Conservation (phyloP, 2,329 filamentous ascomycete genomes). For the Scytalidium sp. region DNA sequence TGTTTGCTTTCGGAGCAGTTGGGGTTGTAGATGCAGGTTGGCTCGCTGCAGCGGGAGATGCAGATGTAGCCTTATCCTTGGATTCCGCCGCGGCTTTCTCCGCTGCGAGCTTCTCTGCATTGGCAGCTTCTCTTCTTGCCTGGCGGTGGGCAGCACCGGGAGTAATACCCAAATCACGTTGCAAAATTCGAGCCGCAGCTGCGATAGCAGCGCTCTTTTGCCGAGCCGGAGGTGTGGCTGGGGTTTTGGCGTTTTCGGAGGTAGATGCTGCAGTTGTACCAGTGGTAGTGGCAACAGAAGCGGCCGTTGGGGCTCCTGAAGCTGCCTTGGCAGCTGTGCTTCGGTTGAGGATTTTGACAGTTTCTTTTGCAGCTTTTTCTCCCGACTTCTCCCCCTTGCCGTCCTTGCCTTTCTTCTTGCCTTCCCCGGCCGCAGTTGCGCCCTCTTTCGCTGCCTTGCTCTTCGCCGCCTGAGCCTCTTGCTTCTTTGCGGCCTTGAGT, state of each 20-base stretch:
- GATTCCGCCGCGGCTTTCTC: slow-evolving; percentile 14
- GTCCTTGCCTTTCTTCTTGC: slow-evolving; percentile 58
- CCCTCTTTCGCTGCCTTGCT: slow-evolving; percentile 54
- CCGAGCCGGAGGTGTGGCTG: slow-evolving; percentile 36
- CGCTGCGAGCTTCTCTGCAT: slow-evolving; percentile 23
- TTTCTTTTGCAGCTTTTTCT: slow-evolving; percentile 61
- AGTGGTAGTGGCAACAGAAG: slow-evolving; percentile 32
- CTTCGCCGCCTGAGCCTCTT: slow-evolving; percentile 41
- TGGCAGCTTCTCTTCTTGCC: slow-evolving; percentile 49
- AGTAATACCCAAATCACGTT: slow-evolving; percentile 63
- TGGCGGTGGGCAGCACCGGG: slow-evolving; percentile 60
- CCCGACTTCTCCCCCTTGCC: slow-evolving; percentile 57
- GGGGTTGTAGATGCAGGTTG: slow-evolving; percentile 13
- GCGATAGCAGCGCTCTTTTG: slow-evolving; percentile 46
- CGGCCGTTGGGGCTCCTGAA: slow-evolving; percentile 36
- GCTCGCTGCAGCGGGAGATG: slow-evolving; percentile 5
- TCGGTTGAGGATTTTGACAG: slow-evolving; percentile 62
- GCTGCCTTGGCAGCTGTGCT: slow-evolving; percentile 49
- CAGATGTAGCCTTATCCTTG: slow-evolving; percentile 4
- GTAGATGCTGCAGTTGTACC: slow-evolving; percentile 34
- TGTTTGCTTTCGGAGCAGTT: slow-evolving; percentile 26
- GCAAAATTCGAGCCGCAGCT: slow-evolving; percentile 61
- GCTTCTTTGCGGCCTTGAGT: slow-evolving; percentile 52
- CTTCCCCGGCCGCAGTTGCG: slow-evolving; percentile 37
- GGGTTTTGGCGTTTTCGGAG: slow-evolving; percentile 24